A percentile compares a stretch with the other conserved stretches of the same genome.
phyloP scores from a whole-genome alignment of 768 basidiomycete species.

The Tylopilus sp. region DNA sequence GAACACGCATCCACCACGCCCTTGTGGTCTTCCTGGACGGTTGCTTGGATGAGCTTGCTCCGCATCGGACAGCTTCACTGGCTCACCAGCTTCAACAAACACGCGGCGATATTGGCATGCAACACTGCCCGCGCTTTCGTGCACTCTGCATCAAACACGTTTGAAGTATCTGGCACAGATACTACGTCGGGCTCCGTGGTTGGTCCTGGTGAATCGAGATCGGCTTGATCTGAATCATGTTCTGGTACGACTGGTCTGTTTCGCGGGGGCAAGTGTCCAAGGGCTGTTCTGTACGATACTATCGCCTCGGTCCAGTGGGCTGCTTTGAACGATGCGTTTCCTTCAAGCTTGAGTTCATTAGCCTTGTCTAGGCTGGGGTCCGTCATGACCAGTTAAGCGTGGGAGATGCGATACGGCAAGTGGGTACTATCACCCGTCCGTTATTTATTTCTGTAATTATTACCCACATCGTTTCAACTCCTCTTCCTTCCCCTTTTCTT shows the following conservation, averaged over 20 bases:
- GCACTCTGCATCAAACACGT: conserved; percentile 43
- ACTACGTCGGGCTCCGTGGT: conserved; percentile 1
- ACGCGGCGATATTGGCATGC: conserved; percentile 88
- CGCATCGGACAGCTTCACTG: neutral
- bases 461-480: neutral
- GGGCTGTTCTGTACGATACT: conserved; percentile 61
- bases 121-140: conserved; percentile 65
- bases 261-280: conserved; percentile 62
- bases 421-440: no score
- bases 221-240: conserved; percentile 9
- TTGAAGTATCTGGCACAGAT: conserved; percentile 18
- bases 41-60: conserved; percentile 1
- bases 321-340: conserved; percentile 70
- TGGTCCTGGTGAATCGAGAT: conserved; percentile 20
- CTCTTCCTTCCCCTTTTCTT: neutral
- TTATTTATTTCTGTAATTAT: no score
- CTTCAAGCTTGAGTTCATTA: conserved; percentile 65
- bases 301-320: conserved; percentile 69
- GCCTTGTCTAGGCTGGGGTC: conserved; percentile 39
- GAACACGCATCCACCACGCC: conserved; percentile 79
- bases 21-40: conserved; percentile 65
- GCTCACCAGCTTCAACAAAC: conserved; percentile 73
- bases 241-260: conserved; percentile 18
- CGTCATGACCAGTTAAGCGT: neutral
- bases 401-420: neutral